phyloP scores from a whole-genome alignment of 2,329 filamentous ascomycete genomes.

The Magnaporthales sp. region DNA sequence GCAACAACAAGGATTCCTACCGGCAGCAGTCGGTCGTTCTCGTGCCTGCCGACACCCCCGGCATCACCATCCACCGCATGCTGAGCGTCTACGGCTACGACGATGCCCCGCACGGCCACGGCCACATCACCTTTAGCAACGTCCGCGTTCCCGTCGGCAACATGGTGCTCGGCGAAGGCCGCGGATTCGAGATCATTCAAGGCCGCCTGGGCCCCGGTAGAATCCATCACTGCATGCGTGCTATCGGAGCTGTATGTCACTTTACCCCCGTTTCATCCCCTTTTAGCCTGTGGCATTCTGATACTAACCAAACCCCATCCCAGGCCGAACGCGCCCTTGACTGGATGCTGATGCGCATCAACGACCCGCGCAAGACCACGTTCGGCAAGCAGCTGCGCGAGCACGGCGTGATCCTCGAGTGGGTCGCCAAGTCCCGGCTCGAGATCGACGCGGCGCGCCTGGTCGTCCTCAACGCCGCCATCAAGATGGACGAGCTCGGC shows the following conservation, averaged over 20 bases:
- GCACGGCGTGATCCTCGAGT: conserved; percentile 92
- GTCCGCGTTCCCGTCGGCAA: conserved; percentile 78
- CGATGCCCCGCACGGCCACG: conserved; percentile 96
- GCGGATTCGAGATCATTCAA: conserved; percentile 97
- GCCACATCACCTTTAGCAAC: conserved; percentile 81
- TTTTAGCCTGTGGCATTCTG: not conserved
- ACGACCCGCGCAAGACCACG: conserved; percentile 82
- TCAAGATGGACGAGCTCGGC: conserved; percentile 84
- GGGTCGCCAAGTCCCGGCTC: conserved; percentile 84
- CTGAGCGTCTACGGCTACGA: conserved; percentile 91
- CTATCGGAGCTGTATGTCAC: conserved; percentile 65
- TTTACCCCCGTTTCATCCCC: not conserved
- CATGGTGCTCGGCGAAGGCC: conserved; percentile 86
- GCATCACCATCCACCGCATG: conserved; percentile 91
- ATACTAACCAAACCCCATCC: not conserved
- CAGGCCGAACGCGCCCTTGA: conserved; percentile 82
- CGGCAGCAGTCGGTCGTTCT: conserved; percentile 89
- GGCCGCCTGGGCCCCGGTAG: conserved; percentile 90
- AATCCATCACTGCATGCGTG: conserved; percentile 97
- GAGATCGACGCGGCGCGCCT: conserved; percentile 91
- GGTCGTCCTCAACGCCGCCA: conserved; percentile 85
- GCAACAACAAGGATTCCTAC: conserved; percentile 68
- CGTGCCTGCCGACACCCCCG: conserved; percentile 71
- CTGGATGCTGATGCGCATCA: conserved; percentile 90
- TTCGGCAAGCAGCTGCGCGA: conserved; percentile 82